Evolutionary conservation across 805 yeast species (phyloP).

Genomic region (Kodamaea hsintzibuensis): DNA sequence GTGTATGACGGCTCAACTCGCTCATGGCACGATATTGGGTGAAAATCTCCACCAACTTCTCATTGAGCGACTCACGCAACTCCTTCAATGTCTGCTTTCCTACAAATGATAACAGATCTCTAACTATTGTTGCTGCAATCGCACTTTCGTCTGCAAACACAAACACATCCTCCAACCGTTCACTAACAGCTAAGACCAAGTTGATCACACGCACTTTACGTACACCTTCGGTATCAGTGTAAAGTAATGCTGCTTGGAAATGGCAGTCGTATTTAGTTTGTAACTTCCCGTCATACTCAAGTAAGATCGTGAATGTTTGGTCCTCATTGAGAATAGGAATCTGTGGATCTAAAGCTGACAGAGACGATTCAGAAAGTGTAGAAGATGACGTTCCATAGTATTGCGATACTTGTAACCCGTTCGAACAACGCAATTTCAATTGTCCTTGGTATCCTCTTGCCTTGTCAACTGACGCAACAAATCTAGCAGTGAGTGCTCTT

Average conservation of each 20-base stretch:
- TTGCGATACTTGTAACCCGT: conserved; percentile 76
- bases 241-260: conserved; percentile 87
- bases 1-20: conserved; percentile 38
- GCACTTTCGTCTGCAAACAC: conserved; percentile 71
- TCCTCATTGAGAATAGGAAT: conserved; percentile 65
- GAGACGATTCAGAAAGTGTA: conserved; percentile 16
- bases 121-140: conserved; percentile 37
- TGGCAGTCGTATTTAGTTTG: conserved; percentile 75
- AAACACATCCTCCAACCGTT: conserved; percentile 70
- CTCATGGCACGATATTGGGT: conserved; percentile 53
- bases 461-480: conserved; percentile 51
- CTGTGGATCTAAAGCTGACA: conserved; percentile 53
- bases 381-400: conserved; percentile 60
- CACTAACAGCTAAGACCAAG: conserved; percentile 77
- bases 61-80: conserved; percentile 39
- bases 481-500: conserved; percentile 57
- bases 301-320: conserved; percentile 67
- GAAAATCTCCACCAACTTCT: conserved; percentile 45
- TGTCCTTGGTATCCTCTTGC: conserved; percentile 76
- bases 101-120: conserved; percentile 42
- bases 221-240: conserved; percentile 73
- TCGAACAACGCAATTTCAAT: conserved; percentile 82
- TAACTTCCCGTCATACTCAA: conserved; percentile 75
- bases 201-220: conserved; percentile 88
- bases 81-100: conserved; percentile 41